A percentile compares a stretch with the other conserved stretches of the same genome.
Conservation (phyloP, 2,329 filamentous ascomycete genomes). For the Decorospora gaudefroyi region DNA sequence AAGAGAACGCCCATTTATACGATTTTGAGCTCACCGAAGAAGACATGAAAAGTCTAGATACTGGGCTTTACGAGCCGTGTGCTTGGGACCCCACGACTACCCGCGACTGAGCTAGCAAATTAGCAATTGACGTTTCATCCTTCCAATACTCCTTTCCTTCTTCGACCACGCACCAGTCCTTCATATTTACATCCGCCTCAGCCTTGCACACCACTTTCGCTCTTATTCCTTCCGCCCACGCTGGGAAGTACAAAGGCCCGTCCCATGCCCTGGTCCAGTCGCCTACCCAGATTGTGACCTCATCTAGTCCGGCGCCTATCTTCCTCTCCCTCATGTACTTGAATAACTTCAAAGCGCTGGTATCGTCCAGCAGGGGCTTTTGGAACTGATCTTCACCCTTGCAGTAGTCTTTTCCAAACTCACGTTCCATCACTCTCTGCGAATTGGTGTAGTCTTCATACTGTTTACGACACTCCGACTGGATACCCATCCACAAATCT, state of each 20-base stretch:
- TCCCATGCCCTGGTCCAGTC: constrained; percentile 14
- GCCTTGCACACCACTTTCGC: constrained; percentile 14
- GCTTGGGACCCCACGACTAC: constrained; percentile 62
- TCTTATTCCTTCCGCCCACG: constrained; percentile 8
- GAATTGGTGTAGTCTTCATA: not conserved
- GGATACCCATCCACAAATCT: constrained; percentile 18
- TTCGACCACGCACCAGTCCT: constrained; percentile 5
- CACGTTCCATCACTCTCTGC: too few species aligned
- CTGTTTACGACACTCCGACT: constrained; percentile 11
- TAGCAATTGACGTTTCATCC: not conserved
- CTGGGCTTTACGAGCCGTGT: constrained; percentile 60
- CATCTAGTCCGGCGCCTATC: constrained; percentile 3
- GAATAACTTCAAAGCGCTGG: constrained; percentile 16
- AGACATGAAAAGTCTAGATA: constrained; percentile 62
- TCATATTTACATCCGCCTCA: not conserved
- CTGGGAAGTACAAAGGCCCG: constrained; percentile 1
- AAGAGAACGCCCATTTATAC: constrained; percentile 63
- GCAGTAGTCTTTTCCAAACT: constrained; percentile 2
- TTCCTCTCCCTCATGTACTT: constrained; percentile 14
- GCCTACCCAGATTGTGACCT: constrained; percentile 19
- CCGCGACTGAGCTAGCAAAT: constrained; percentile 36
- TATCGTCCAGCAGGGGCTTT: constrained; percentile 7
- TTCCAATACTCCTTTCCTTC: constrained; percentile 12
- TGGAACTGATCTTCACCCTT: constrained; percentile 13
- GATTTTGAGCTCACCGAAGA: constrained; percentile 64